Evolutionary conservation across 1,284 basidiomycete species (phyloP).

Genomic region (Cutaneotrichosporon mucoides): DNA sequence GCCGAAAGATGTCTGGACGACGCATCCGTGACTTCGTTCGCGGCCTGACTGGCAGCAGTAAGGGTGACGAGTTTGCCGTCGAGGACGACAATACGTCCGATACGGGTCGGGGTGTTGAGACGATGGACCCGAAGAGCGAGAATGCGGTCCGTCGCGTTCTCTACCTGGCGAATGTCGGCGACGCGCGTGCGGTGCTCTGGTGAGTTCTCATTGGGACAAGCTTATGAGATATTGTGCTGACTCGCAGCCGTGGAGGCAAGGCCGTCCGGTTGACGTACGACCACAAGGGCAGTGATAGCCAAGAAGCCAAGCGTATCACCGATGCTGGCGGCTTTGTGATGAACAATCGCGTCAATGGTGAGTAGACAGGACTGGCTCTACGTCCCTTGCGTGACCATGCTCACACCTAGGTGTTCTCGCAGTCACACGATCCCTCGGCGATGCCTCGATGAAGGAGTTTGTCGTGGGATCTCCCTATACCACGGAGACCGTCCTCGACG

Average conservation of each 20-base stretch:
- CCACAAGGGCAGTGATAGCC: slow-evolving; percentile 95
- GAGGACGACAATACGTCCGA: slow-evolving; percentile 31
- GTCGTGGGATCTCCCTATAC: slow-evolving; percentile 98
- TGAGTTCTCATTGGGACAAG: slow-evolving; percentile 16
- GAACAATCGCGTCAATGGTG: slow-evolving; percentile 92
- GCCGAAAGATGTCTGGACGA: slow-evolving; percentile 35
- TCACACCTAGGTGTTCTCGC: slow-evolving; percentile 67
- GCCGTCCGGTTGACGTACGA: slow-evolving; percentile 95
- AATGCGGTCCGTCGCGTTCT: slow-evolving; percentile 64
- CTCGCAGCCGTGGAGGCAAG: slow-evolving; percentile 66
- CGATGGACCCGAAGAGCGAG: slow-evolving; percentile 38
- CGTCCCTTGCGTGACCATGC: background rate
- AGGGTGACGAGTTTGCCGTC: slow-evolving; percentile 24
- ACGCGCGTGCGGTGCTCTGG: slow-evolving; percentile 51
- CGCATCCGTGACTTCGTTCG: slow-evolving; percentile 47
- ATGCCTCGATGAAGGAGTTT: slow-evolving; percentile 99
- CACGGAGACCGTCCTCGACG: slow-evolving; percentile 85
- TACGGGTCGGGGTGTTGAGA: slow-evolving; percentile 35
- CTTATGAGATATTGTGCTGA: background rate
- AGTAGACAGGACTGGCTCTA: slow-evolving; percentile 6
- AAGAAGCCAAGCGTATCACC: slow-evolving; percentile 94
- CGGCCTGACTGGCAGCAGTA: slow-evolving; percentile 33
- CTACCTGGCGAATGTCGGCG: slow-evolving; percentile 93
- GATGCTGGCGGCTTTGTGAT: slow-evolving; percentile 98
- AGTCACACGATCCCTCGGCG: slow-evolving; percentile 92